Evolutionary conservation across 176 grass and related monocot genomes (phyloP), one percentile per base, ranked within the genome.

Genomic region (Elymus sibiricus): DNA sequence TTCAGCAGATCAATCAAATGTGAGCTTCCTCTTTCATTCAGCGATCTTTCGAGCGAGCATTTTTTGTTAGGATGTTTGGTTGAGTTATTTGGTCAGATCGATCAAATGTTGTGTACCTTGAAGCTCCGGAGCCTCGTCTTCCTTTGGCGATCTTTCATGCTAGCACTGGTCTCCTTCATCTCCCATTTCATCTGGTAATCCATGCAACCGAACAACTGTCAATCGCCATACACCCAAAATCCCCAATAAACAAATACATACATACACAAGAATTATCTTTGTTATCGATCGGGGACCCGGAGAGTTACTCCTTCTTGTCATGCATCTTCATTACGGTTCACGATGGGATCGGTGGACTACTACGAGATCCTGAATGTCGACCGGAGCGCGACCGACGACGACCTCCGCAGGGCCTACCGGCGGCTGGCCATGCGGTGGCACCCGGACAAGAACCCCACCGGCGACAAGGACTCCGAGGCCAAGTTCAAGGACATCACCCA

Each of bases 401-500:
- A 94, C 43, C 34, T 88, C 73, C 83, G 86, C 28, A 69, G 85
- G 27, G 88, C 92, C 32, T 89, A 91, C 68, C 85, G 86, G 29
- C 84, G 72, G 70, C 80, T 90, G 31, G 92, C 86, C 61, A 91
- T 93, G 92, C 79, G 84, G 58, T 93, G 92, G 89, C 92, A 86
- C 79, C 92, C 86, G 39, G 86, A 88, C 79, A 93, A 93, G 82
- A 93, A 93, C 13, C 86, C 78, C 32, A 42, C 7, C 65, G 79
- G 58, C 34, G 92, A 90, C 81, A 68, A 67, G 6, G 84, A 90
- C 13, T 87, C 87, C 59, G 93, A 92, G 81, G 34, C 82, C 60
- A 87, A 85, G 47, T 94, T 94, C 82, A 92, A 92, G 66, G 71
- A 90, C 24, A 92, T 92, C 78, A 92, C 87, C 72, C 87, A 92